Evolutionary conservation across 495 filamentous ascomycete species (phyloP).

Genomic region (Aspergillus sclerotiicarbonarius): DNA sequence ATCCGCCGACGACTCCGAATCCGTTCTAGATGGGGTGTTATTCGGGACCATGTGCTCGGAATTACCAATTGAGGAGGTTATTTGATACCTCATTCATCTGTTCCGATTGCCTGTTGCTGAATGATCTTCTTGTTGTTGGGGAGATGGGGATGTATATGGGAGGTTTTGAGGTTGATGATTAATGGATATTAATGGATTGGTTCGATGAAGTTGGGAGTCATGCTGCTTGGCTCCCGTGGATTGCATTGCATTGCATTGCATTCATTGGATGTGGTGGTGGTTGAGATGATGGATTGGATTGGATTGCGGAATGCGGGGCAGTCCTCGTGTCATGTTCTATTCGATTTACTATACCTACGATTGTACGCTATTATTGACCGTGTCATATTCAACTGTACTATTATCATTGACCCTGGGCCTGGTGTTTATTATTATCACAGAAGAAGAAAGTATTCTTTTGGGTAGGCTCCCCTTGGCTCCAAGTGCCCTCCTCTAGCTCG

Average conservation of each 20-base stretch:
- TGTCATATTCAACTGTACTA: neutral
- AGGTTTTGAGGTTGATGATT: neutral
- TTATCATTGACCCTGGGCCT: neutral
- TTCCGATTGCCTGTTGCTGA: neutral
- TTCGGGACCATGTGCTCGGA: slow-evolving; percentile 66
- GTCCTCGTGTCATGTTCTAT: neutral
- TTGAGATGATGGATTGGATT: neutral
- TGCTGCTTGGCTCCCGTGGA: neutral
- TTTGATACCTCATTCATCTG: neutral
- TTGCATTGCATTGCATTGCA: neutral
- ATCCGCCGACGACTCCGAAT: slow-evolving; percentile 56
- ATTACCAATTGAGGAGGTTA: neutral
- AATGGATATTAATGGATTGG: neutral
- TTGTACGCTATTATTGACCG: slow-evolving; percentile 4
- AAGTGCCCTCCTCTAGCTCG: neutral
- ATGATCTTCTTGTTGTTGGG: neutral
- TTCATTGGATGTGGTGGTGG: too few species aligned
- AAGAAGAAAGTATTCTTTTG: neutral
- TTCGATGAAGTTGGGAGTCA: too few species aligned
- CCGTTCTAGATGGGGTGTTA: slow-evolving; percentile 68
- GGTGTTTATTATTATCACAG: slow-evolving; percentile 2
- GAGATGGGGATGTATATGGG: neutral
- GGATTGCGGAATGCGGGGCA: neutral
- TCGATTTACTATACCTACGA: neutral
- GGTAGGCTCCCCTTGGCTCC: neutral